Evolutionary conservation across 768 basidiomycete species (phyloP).

Genomic region (Kwoniella mangroviensis): DNA sequence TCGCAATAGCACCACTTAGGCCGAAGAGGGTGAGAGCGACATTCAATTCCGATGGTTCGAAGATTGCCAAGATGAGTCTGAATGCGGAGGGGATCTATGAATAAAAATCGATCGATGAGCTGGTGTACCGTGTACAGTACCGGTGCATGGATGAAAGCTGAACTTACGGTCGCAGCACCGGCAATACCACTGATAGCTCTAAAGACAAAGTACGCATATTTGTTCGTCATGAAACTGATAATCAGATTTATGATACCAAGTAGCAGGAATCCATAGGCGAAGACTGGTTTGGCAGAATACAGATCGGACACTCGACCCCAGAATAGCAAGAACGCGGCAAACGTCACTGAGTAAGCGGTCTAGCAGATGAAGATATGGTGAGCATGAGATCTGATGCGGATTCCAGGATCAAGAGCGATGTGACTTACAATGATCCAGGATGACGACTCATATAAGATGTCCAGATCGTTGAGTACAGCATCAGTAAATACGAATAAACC

Average conservation of each 20-base stretch:
- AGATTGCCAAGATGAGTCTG: slow-evolving; percentile 42
- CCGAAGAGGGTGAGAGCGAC: slow-evolving; percentile 38
- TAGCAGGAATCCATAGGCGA: slow-evolving; percentile 46
- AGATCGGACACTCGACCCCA: slow-evolving; percentile 50
- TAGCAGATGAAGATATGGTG: neutral
- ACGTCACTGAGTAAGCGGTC: slow-evolving; percentile 46
- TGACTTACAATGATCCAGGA: slow-evolving; percentile 49
- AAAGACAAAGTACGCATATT: slow-evolving; percentile 40
- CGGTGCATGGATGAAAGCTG: neutral
- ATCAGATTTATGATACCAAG: slow-evolving; percentile 38
- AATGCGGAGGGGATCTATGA: slow-evolving; percentile 40
- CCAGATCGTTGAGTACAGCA: slow-evolving; percentile 37
- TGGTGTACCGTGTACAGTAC: no score
- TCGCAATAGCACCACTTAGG: slow-evolving; percentile 38
- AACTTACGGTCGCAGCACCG: slow-evolving; percentile 27
- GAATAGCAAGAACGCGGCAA: slow-evolving; percentile 47
- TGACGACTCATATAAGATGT: slow-evolving; percentile 35
- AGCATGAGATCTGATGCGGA: neutral
- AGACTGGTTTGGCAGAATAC: slow-evolving; percentile 47
- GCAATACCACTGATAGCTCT: slow-evolving; percentile 41
- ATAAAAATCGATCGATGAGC: neutral
- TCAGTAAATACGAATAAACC: slow-evolving; percentile 43
- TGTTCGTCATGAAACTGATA: slow-evolving; percentile 39
- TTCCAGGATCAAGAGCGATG: neutral
- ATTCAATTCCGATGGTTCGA: slow-evolving; percentile 33